Base-by-base conservation (phyloP, 2,329 filamentous ascomycete species). In the Trichothecium roseum region DNA sequence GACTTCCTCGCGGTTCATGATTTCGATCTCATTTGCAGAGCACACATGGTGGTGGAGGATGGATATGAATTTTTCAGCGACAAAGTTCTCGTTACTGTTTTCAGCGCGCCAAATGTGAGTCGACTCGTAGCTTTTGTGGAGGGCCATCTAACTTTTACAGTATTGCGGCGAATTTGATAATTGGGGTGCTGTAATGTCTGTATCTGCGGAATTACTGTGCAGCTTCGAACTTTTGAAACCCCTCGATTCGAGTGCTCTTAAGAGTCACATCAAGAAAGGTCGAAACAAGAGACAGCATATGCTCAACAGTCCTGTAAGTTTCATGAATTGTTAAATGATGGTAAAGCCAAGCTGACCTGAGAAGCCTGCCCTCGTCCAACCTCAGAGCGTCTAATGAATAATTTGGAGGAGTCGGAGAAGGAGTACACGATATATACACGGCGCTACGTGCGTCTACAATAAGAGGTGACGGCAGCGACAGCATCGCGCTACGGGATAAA, bases 131-230 rank as follows among this genome's bases (percentile, higher is more conserved):
- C 16, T 20, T 12, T 16, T 18, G 18, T 30, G 13, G 15, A 34
- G 31, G 17, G 14, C 8, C 16, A 22, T 6, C 54, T 62, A 48
- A 57, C 48, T 14, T n/a, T 18, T 26, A 27, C 45, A 94, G 84
- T 96, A 98, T 54, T 98, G 91, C 51, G 91, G 91, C 46, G 91
- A 98, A 59, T 98, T 98, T 47, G 91, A 98, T 56, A 98, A 98
- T 45, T 96, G 91, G 86, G 91, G 91, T 15, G 91, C 91, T 12
- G 88, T 96, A 46, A 98, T 98, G 91, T 94, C 89, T 3, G 91
- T 98, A 16, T 95, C 87, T 2, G 77, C 76, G 12, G 91, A 96
- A 58, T 64, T 98, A 35, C 74, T 98, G 2, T 98, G 91, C 64
- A 95, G 88, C 55, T 98, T 98, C 53, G 91, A 98, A 61, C 70